Conservation (phyloP, 805 yeast species). For the Nakazawaea wickerhamii region DNA sequence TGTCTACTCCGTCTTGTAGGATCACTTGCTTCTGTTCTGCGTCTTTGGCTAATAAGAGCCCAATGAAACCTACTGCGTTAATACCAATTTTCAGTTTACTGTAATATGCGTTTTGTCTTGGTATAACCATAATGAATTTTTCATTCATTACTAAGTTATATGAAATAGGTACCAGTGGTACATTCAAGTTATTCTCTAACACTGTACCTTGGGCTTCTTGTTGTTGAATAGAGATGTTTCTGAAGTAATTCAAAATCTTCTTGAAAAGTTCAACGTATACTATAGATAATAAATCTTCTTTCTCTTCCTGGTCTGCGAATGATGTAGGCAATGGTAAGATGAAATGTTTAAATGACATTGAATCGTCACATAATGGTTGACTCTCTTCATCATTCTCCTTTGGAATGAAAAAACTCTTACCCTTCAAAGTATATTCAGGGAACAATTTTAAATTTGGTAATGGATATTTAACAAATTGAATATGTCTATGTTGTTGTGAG, state of each 20-base stretch:
- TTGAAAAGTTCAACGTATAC: constrained; percentile 69
- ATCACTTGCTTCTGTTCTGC: constrained; percentile 47
- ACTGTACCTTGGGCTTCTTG: constrained; percentile 33
- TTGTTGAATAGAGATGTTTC: constrained; percentile 18
- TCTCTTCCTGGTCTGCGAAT: constrained; percentile 32
- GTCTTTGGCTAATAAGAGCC: constrained; percentile 72
- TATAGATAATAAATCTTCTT: constrained; percentile 57
- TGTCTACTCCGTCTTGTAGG: constrained; percentile 38
- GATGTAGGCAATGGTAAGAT: constrained; percentile 54
- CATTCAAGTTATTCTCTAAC: constrained; percentile 19
- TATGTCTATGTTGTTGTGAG: constrained; percentile 90
- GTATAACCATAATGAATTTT: constrained; percentile 82
- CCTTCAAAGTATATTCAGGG: constrained; percentile 45
- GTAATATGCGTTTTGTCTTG: constrained; percentile 58
- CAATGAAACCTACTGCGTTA: constrained; percentile 78
- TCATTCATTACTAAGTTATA: constrained; percentile 81
- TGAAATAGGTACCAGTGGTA: constrained; percentile 32
- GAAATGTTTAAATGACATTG: constrained; percentile 76
- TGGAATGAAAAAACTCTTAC: constrained; percentile 49
- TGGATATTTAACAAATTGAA: constrained; percentile 80
- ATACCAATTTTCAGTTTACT: constrained; percentile 47
- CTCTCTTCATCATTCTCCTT: constrained; percentile 28
- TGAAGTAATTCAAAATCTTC: constrained; percentile 60
- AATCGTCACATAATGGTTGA: constrained; percentile 58
- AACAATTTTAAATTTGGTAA: constrained; percentile 43